A percentile compares a stretch with the other conserved stretches of the same genome.
Conservation (phyloP, 148 eudicot species). For the Pouteria glomerata region DNA sequence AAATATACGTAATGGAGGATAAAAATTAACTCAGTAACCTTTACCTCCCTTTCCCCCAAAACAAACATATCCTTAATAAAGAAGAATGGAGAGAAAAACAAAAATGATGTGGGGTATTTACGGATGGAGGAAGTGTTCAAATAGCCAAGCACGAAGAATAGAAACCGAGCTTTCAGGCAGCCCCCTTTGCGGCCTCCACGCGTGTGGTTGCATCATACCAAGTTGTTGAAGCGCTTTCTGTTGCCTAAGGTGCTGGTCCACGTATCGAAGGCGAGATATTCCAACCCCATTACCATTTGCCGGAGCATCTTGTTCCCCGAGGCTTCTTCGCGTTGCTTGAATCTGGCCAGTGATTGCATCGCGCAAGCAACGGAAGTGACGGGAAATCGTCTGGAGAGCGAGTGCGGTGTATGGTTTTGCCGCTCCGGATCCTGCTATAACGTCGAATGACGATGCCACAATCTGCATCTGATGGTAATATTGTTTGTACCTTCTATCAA, state of each 20-base stretch:
- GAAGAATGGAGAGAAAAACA: neutral
- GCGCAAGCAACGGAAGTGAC: constrained; percentile 40
- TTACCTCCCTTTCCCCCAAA: too few relatives aligned
- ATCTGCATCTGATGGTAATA: constrained; percentile 40
- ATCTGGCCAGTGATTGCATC: constrained; percentile 32
- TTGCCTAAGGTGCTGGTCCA: constrained; percentile 27
- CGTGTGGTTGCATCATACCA: constrained; percentile 51
- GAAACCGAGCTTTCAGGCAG: constrained; percentile 72
- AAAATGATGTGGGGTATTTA: constrained; percentile 9
- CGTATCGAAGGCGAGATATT: constrained; percentile 25
- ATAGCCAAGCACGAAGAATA: constrained; percentile 66
- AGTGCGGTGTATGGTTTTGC: constrained; percentile 39
- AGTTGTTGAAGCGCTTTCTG: constrained; percentile 28
- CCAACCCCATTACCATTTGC: constrained; percentile 16
- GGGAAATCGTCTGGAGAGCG: constrained; percentile 37
- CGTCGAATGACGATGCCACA: constrained; percentile 33
- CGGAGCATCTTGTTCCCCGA: constrained; percentile 15
- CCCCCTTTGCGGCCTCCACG: constrained; percentile 82
- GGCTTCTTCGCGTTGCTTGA: constrained; percentile 10
- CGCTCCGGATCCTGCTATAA: constrained; percentile 27
- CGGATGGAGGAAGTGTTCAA: constrained; percentile 87
- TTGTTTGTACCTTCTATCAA: constrained; percentile 44
- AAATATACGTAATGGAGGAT: too few relatives aligned
- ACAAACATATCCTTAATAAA: too few relatives aligned
- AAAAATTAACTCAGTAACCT: too few relatives aligned